phyloP scores from a whole-genome alignment of 805 yeast genomes.

The Candida xiaguanensis region DNA sequence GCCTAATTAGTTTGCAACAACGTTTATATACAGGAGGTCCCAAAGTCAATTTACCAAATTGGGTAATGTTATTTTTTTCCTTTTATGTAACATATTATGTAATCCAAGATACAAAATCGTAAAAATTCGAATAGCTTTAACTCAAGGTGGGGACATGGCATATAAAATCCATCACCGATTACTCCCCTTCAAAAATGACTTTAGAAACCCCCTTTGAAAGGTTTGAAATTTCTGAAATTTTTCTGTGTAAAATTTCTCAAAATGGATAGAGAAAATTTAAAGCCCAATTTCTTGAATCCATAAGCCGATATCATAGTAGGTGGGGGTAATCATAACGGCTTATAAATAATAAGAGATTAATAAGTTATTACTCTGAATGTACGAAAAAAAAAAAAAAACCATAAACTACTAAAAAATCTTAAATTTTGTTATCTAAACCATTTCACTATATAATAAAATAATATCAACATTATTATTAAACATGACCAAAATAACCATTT shows the following conservation, averaged over 20 bases:
- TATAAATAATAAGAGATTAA: too few species aligned
- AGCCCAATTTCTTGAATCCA: too few species aligned
- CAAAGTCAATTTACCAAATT: conserved; percentile 4
- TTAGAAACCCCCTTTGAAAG: conserved; percentile 3
- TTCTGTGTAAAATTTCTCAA: too few species aligned
- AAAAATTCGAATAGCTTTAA: not conserved
- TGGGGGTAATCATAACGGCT: too few species aligned
- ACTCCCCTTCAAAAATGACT: too few species aligned
- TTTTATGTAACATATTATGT: conserved; percentile 1
- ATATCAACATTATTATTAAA: conserved; percentile 54
- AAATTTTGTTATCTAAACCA: conserved; percentile 54
- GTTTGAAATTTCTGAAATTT: too few species aligned
- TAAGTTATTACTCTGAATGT: too few species aligned
- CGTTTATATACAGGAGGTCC: conserved; percentile 1
- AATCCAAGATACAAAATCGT: not conserved
- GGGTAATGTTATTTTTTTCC: not conserved
- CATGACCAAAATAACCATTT: conserved; percentile 83
- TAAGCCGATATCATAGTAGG: too few species aligned
- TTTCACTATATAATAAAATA: conserved; percentile 64
- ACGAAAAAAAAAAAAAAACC: too few species aligned
- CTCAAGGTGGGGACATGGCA: conserved; percentile 1
- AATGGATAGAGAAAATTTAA: too few species aligned
- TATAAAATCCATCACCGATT: too few species aligned
- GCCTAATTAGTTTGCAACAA: conserved; percentile 8
- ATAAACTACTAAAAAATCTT: too few species aligned